These are phyloP conservation scores for Groenewaldozyma tartarivorans DNA, from an alignment of 805 yeast species.

Conservation along the genomic window DNA sequence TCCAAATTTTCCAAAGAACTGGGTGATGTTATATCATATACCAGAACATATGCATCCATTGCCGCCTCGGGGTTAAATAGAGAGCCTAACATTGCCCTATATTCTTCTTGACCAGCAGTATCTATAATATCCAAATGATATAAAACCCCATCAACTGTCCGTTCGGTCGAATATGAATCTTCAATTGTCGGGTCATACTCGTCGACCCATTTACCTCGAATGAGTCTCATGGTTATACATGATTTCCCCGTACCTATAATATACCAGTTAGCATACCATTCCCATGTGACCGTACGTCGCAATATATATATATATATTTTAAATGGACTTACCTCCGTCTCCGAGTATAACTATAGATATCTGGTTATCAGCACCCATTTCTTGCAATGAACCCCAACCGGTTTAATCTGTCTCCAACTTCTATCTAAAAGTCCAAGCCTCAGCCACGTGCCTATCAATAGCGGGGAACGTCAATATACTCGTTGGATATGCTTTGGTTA, in stretches of 20 bases:
- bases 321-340: conserved; percentile 23
- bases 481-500: too few relatives aligned
- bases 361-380: conserved; percentile 27
- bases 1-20: conserved; percentile 24
- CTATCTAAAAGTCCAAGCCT: too few relatives aligned
- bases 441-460: too few relatives aligned
- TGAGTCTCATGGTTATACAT: conserved; percentile 27
- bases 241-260: conserved; percentile 21
- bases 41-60: conserved; percentile 26
- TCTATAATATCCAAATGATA: conserved; percentile 54
- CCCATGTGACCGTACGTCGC: too few relatives aligned
- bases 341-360: conserved; percentile 25
- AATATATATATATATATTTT: not conserved
- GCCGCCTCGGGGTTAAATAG: conserved; percentile 19
- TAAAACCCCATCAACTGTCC: conserved; percentile 34
- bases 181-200: conserved; percentile 29
- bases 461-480: too few relatives aligned
- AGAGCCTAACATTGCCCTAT: conserved; percentile 48
- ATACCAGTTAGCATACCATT: too few relatives aligned
- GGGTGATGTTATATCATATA: conserved; percentile 26
- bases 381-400: too few relatives aligned
- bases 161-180: conserved; percentile 24
- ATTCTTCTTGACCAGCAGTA: conserved; percentile 75
- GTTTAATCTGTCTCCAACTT: too few relatives aligned
- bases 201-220: conserved; percentile 28